phyloP scores from a whole-genome alignment of 2,329 filamentous ascomycete genomes.

The Fusarium mangiferae region DNA sequence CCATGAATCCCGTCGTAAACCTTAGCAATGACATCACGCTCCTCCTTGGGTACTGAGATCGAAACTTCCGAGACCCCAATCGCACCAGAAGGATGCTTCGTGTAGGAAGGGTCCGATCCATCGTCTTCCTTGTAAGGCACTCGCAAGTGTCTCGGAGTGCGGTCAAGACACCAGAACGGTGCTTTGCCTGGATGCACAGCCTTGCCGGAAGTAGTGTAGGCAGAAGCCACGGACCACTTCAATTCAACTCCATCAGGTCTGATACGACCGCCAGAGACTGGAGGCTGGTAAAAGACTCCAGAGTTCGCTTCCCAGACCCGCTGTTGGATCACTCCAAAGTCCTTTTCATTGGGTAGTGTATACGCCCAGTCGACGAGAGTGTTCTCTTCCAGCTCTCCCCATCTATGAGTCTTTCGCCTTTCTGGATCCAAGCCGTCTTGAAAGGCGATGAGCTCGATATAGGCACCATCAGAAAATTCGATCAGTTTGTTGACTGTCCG shows the following conservation, averaged over 20 bases:
- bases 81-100: constrained; percentile 8
- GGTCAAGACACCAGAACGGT: constrained; percentile 29
- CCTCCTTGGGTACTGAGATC: neutral
- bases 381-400: constrained; percentile 22
- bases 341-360: constrained; percentile 10
- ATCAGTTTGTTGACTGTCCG: constrained; percentile 28
- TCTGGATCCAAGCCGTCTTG: constrained; percentile 19
- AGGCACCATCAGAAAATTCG: constrained; percentile 15
- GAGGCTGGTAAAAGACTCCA: neutral
- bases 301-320: neutral
- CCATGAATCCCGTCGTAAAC: constrained; percentile 26
- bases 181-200: constrained; percentile 16
- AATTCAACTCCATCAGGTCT: constrained; percentile 24
- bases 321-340: constrained; percentile 9
- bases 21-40: neutral
- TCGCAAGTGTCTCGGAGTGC: constrained; percentile 1
- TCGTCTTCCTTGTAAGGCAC: constrained; percentile 7
- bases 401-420: constrained; percentile 15
- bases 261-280: constrained; percentile 21
- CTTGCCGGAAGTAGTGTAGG: neutral
- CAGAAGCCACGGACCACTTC: constrained; percentile 28
- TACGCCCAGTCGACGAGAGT: constrained; percentile 26
- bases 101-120: neutral
- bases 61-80: neutral
- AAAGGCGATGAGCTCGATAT: constrained; percentile 32